Evolutionary conservation across 768 basidiomycete genomes (phyloP).

Genomic region (Rubroboletus pulcherrimus): DNA sequence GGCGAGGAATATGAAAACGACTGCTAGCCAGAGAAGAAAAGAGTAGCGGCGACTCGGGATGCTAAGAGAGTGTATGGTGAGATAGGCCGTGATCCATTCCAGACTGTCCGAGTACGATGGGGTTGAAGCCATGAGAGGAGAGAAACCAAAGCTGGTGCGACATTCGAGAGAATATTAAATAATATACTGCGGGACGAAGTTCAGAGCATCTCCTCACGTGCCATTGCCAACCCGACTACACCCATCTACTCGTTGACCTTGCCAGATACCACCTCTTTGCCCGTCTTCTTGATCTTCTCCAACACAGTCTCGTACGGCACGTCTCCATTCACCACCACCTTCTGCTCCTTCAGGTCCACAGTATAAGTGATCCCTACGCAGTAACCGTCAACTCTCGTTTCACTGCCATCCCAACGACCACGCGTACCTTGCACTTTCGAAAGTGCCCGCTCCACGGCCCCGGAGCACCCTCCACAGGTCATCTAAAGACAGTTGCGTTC

Average conservation of each 20-base stretch:
- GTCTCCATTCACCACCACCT: constrained; percentile 63
- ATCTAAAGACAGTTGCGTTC: constrained; percentile 51
- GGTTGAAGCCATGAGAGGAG: constrained; percentile 36
- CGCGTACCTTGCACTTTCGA: constrained; percentile 49
- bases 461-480: constrained; percentile 85
- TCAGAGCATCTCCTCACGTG: too few relatives aligned
- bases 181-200: too few relatives aligned
- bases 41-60: constrained; percentile 50
- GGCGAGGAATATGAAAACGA: constrained; percentile 40
- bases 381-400: not conserved
- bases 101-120: constrained; percentile 42
- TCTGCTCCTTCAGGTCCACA: constrained; percentile 66
- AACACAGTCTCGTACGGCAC: constrained; percentile 62
- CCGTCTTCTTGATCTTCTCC: constrained; percentile 84
- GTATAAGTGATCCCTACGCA: constrained; percentile 38
- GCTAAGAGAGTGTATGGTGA: constrained; percentile 54
- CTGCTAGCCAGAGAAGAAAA: constrained; percentile 56
- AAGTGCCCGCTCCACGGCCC: constrained; percentile 73
- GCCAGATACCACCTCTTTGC: constrained; percentile 75
- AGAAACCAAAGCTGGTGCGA: not conserved
- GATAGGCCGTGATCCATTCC: constrained; percentile 55
- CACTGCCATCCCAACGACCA: not conserved
- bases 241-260: constrained; percentile 19
- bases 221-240: too few relatives aligned
- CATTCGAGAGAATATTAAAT: not conserved